Base-by-base conservation (phyloP, 1,284 basidiomycete genomes). In the Takashimella koratensis region DNA sequence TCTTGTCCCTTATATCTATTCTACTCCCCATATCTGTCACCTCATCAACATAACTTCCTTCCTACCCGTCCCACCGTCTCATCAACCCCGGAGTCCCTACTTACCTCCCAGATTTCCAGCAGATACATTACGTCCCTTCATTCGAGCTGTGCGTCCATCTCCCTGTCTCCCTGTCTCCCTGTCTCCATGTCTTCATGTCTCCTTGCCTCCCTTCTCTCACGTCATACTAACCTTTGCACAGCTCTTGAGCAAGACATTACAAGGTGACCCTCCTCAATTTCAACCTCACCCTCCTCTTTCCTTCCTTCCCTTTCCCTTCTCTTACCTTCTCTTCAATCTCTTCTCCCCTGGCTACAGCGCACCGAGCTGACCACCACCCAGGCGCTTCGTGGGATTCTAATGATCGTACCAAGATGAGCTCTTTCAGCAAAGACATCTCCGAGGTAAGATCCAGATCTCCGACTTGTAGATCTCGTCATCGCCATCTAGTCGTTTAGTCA, bases 371-470 rank as follows among this genome's bases (percentile, higher is more conserved):
- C n/a, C n/a, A n/a, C n/a, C 20, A 48, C 11, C 30, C 45, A 57
- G 65, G 60, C 11, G 62, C 58, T 2, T 36, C 40, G n/a, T 72
- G 70, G 69, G 68, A 72, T 49, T 41, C 56, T 16, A 44, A 39
- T 13, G 70, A 74, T 59, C 60, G 62, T 47, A 42, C 56, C 3
- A 53, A 50, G 27, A 71, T 71, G 69, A 50, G 63, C 26, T 45
- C 47, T 16, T 59, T 59, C 27, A 63, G 58, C 42, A 74, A 74
- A 53, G 67, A 71, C 45, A 64, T 74, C 20, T 70, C 70, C 40
- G 69, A 72, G 59, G 71, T 73, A 57, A 21, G 70, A n/a, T n/a
- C n/a, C n/a, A n/a, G n/a, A n/a, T n/a, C n/a, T n/a, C 22, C 6
- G 19, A 22, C 22, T 11, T 19, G 6, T n/a, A n/a, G n/a, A n/a